Evolutionary conservation across 2,329 filamentous ascomycete species (phyloP).

Genomic region (Didymella glomerata): DNA sequence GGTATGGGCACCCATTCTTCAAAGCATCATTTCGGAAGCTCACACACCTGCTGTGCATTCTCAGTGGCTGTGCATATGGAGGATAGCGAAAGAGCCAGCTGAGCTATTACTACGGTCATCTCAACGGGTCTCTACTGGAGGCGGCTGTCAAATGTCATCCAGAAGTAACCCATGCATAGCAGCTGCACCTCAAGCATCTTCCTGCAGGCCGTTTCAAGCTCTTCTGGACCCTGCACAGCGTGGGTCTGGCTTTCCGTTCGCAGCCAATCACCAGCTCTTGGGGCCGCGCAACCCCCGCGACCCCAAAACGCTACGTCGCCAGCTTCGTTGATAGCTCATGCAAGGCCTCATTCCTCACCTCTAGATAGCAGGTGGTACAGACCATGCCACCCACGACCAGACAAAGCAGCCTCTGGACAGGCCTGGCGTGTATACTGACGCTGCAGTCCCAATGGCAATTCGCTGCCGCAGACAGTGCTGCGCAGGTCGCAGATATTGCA

Average conservation of each 20-base stretch:
- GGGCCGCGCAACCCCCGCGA: conserved; percentile 24
- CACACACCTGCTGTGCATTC: not conserved
- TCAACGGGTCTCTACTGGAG: not conserved
- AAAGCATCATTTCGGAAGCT: not conserved
- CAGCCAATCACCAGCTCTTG: conserved; percentile 30
- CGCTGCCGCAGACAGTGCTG: conserved; percentile 42
- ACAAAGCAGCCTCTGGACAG: conserved; percentile 31
- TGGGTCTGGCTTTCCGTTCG: not conserved
- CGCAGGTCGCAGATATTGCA: conserved; percentile 50
- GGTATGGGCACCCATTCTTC: not conserved
- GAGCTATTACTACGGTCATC: not conserved
- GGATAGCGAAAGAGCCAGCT: not conserved
- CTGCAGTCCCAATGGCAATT: conserved; percentile 34
- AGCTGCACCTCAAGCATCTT: not conserved
- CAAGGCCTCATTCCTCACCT: conserved; percentile 23
- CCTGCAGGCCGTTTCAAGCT: not conserved
- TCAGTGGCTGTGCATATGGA: not conserved
- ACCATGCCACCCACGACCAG: conserved; percentile 39
- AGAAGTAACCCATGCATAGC: no score
- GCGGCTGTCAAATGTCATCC: not conserved
- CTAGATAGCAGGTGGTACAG: conserved; percentile 22
- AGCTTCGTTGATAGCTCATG: conserved; percentile 23
- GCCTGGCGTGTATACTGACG: conserved; percentile 34
- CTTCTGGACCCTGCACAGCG: not conserved
- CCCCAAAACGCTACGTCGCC: conserved; percentile 33